phyloP scores from a whole-genome alignment of 441 rosid species.

The Erysimum cheiri region DNA sequence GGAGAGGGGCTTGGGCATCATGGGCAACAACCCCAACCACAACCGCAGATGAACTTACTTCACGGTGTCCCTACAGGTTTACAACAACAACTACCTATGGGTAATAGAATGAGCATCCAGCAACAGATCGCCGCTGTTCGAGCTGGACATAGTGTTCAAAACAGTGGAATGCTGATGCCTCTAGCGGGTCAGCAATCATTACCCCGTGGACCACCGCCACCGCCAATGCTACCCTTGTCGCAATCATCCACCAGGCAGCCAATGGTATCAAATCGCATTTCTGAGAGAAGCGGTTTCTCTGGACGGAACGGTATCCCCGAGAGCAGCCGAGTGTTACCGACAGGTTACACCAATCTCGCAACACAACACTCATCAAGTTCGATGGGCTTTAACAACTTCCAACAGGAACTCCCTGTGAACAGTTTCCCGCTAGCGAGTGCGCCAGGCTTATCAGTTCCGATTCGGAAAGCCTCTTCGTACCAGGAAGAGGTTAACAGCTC shows the following conservation, averaged over 20 bases:
- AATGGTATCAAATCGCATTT: slow-evolving; percentile 30
- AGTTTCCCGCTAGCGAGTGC: slow-evolving; percentile 65
- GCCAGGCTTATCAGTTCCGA: slow-evolving; percentile 46
- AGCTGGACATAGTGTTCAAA: slow-evolving; percentile 61
- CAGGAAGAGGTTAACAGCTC: slow-evolving; percentile 68
- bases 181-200: slow-evolving; percentile 54
- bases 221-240: slow-evolving; percentile 10
- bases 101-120: slow-evolving; percentile 46
- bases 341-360: slow-evolving; percentile 51
- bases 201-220: slow-evolving; percentile 40
- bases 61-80: slow-evolving; percentile 88
- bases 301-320: slow-evolving; percentile 60
- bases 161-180: slow-evolving; percentile 60
- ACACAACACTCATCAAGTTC: slow-evolving; percentile 62
- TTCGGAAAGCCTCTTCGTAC: slow-evolving; percentile 50
- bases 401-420: slow-evolving; percentile 55
- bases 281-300: slow-evolving; percentile 43
- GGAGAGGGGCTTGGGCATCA: slow-evolving; percentile 59
- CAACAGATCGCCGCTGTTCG: slow-evolving; percentile 52
- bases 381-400: slow-evolving; percentile 59
- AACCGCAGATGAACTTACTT: slow-evolving; percentile 76
- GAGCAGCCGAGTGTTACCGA: slow-evolving; percentile 58
- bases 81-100: slow-evolving; percentile 62
- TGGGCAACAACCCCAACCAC: slow-evolving; percentile 62
- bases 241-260: slow-evolving; percentile 41